A percentile compares a stretch with the other conserved stretches of the same genome.
Conservation (phyloP, 352 stramenopile genomes). For the Phytophthora uliginosa region DNA sequence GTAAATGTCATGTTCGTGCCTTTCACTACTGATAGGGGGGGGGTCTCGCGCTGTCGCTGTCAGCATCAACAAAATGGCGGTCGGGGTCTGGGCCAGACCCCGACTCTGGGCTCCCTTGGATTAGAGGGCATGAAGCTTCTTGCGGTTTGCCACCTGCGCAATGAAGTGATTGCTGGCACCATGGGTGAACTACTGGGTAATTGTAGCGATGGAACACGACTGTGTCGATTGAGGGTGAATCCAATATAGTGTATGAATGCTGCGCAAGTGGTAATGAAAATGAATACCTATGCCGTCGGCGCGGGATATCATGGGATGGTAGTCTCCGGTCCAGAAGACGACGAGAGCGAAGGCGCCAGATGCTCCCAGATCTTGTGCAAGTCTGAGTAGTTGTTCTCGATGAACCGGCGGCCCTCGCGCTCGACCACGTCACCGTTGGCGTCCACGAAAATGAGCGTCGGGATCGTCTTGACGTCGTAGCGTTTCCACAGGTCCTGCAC, state of each 20-base stretch:
- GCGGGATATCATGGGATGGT: conserved; percentile 34
- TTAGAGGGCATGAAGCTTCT: too few relatives aligned
- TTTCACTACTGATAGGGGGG: too few relatives aligned
- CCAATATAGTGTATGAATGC: too few relatives aligned
- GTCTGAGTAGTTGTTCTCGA: conserved; percentile 76
- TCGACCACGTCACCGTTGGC: conserved; percentile 68
- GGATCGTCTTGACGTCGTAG: conserved; percentile 79
- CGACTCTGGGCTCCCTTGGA: too few relatives aligned
- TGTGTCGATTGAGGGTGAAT: not conserved
- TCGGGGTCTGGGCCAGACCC: too few relatives aligned
- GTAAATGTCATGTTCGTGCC: too few relatives aligned
- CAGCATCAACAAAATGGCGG: too few relatives aligned
- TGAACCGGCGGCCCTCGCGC: conserved; percentile 66
- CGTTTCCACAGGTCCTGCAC: conserved; percentile 71
- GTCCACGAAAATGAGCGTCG: conserved; percentile 76
- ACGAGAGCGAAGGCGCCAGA: conserved; percentile 34
- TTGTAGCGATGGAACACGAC: too few relatives aligned
- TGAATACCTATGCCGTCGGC: not conserved
- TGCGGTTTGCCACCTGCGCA: too few relatives aligned
- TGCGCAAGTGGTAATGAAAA: not conserved
- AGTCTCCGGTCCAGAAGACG: conserved; percentile 18
- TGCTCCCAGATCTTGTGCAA: conserved; percentile 71
- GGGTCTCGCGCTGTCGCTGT: too few relatives aligned
- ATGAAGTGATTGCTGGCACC: too few relatives aligned
- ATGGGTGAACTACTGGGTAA: too few relatives aligned